Evolutionary conservation across 768 basidiomycete genomes (phyloP).

Genomic region (Boletus bicolor): DNA sequence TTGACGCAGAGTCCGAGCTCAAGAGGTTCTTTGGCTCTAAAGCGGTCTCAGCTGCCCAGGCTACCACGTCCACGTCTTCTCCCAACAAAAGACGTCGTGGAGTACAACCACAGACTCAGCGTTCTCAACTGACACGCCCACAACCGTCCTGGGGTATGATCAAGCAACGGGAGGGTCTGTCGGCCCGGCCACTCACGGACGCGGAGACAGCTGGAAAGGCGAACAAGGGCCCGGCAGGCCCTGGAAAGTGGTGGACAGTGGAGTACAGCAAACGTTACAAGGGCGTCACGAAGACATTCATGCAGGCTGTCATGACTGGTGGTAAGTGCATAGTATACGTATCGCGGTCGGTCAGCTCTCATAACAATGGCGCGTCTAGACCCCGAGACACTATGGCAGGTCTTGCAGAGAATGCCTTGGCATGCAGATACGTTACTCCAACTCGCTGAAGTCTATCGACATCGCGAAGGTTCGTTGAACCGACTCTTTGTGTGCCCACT

Average conservation of each 20-base stretch:
- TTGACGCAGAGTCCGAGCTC: slow-evolving; percentile 87
- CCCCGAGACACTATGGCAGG: slow-evolving; percentile 71
- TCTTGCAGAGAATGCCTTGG: slow-evolving; percentile 80
- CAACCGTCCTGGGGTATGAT: slow-evolving; percentile 73
- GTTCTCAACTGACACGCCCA: slow-evolving; percentile 77
- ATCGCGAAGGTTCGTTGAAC: slow-evolving; percentile 72
- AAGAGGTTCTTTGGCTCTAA: slow-evolving; percentile 91
- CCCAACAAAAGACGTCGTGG: slow-evolving; percentile 39
- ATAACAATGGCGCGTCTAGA: slow-evolving; percentile 40
- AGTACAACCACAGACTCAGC: slow-evolving; percentile 35
- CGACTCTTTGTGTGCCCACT: not conserved
- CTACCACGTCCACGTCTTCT: slow-evolving; percentile 32
- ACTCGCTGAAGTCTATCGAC: slow-evolving; percentile 40
- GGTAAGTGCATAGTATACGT: slow-evolving; percentile 45
- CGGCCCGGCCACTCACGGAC: slow-evolving; percentile 52
- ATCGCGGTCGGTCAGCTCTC: not conserved
- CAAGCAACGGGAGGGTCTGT: slow-evolving; percentile 68
- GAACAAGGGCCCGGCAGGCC: slow-evolving; percentile 38
- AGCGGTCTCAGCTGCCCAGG: slow-evolving; percentile 68
- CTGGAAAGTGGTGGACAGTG: slow-evolving; percentile 87
- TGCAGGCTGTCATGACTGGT: slow-evolving; percentile 76
- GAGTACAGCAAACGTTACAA: slow-evolving; percentile 85
- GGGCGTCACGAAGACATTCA: slow-evolving; percentile 74
- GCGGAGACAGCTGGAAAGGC: slow-evolving; percentile 50
- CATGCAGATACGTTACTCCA: slow-evolving; percentile 80